Evolutionary conservation across 495 filamentous ascomycete genomes (phyloP).

Genomic region (Astrothelium subdiscretum): DNA sequence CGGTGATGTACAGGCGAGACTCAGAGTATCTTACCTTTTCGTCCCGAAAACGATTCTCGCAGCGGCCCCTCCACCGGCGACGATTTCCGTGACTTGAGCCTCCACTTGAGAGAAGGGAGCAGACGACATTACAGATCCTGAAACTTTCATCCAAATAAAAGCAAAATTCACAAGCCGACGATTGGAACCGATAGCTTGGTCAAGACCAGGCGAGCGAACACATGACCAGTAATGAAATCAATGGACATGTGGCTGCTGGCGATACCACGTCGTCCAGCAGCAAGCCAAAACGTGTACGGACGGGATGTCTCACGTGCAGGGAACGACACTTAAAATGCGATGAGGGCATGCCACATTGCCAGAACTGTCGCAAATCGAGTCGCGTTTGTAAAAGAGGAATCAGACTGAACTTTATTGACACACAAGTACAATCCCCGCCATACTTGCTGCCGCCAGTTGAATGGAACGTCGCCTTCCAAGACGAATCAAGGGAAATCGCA

Average conservation of each 20-base stretch:
- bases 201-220: constrained; percentile 10
- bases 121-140: not conserved
- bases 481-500: constrained; percentile 85
- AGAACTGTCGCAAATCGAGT: constrained; percentile 83
- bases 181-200: not conserved
- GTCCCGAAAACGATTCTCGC: constrained; percentile 1
- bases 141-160: not conserved
- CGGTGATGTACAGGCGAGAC: constrained; percentile 7
- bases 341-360: constrained; percentile 65
- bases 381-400: constrained; percentile 77
- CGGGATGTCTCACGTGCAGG: constrained; percentile 33
- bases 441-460: constrained; percentile 48
- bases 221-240: constrained; percentile 6
- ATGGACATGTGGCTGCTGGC: constrained; percentile 7
- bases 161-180: not conserved
- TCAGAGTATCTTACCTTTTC: constrained; percentile 9
- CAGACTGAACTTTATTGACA: constrained; percentile 88
- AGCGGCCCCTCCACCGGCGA: not conserved
- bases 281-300: constrained; percentile 31
- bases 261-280: constrained; percentile 10
- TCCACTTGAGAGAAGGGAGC: not conserved
- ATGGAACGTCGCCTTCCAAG: constrained; percentile 68
- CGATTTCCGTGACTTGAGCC: not conserved
- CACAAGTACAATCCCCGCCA: constrained; percentile 58
- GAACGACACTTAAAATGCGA: constrained; percentile 64